A percentile compares a stretch with the other conserved stretches of the same genome.
phyloP scores from a whole-genome alignment of 1,284 basidiomycete genomes.

The Microbotryum lychnidis-dioicae region DNA sequence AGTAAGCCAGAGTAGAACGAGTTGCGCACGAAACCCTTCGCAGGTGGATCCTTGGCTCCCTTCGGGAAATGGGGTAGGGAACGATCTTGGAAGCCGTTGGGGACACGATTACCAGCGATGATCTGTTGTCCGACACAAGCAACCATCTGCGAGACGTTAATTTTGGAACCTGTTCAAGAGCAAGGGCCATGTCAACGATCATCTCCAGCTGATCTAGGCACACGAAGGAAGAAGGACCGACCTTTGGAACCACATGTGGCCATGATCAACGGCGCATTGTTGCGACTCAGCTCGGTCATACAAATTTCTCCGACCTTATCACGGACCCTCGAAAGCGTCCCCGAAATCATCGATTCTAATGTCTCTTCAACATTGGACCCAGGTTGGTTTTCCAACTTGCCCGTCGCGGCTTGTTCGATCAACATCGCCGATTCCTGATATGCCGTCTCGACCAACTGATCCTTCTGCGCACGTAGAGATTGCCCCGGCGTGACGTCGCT shows the following conservation, averaged over 20 bases:
- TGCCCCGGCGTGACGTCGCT: constrained; percentile 97
- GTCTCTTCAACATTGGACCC: constrained; percentile 97
- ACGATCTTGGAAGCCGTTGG: constrained; percentile 98
- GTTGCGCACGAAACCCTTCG: constrained; percentile 97
- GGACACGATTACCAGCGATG: constrained; percentile 94
- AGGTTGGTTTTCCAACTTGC: constrained; percentile 87
- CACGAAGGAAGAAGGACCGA: constrained; percentile 37
- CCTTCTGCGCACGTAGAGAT: constrained; percentile 69
- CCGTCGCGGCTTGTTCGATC: constrained; percentile 83
- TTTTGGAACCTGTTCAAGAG: constrained; percentile 71
- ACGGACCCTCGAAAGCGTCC: constrained; percentile 86
- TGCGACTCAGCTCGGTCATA: constrained; percentile 91
- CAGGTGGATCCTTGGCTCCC: constrained; percentile 92
- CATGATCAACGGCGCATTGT: constrained; percentile 98
- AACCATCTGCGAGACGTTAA: constrained; percentile 99
- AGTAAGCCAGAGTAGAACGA: constrained; percentile 89
- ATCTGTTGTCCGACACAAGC: constrained; percentile 99
- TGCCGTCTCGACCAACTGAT: constrained; percentile 76
- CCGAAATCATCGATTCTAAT: constrained; percentile 89
- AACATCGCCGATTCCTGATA: constrained; percentile 81
- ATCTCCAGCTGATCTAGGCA: not conserved
- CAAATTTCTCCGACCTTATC: constrained; percentile 95
- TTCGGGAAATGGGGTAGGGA: constrained; percentile 98
- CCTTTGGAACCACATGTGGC: constrained; percentile 99
- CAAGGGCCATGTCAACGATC: not conserved